Evolutionary conservation across 257 asterid species (phyloP).

Genomic region (Vinca minor): DNA sequence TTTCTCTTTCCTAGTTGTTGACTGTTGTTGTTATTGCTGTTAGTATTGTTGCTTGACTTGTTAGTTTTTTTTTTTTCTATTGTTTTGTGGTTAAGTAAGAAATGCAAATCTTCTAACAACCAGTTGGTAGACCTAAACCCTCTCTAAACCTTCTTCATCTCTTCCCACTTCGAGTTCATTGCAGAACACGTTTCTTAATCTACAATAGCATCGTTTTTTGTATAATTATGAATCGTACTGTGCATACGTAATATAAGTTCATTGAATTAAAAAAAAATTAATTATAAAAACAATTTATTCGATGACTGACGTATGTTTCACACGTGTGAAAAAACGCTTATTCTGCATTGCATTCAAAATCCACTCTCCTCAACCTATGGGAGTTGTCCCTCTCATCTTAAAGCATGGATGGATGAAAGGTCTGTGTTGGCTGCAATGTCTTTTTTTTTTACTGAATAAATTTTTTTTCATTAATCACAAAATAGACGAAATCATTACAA

Average conservation of each 20-base stretch:
- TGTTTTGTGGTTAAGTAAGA: constrained; percentile 79
- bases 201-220: too few relatives aligned
- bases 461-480: too few relatives aligned
- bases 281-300: too few relatives aligned
- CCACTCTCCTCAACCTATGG: constrained; percentile 14
- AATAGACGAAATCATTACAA: too few relatives aligned
- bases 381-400: constrained; percentile 19
- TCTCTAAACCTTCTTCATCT: constrained; percentile 44
- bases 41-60: constrained; percentile 44
- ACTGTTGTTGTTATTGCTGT: constrained; percentile 28
- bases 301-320: too few relatives aligned
- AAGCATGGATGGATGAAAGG: constrained; percentile 28
- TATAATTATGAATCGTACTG: too few relatives aligned
- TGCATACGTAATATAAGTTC: too few relatives aligned
- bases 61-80: constrained; percentile 31
- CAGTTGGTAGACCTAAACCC: constrained; percentile 92
- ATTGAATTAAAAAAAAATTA: too few relatives aligned
- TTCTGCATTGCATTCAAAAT: too few relatives aligned
- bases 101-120: constrained; percentile 89
- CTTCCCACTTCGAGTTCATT: constrained; percentile 5
- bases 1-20: constrained; percentile 24
- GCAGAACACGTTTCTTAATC: too few relatives aligned
- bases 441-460: too few relatives aligned
- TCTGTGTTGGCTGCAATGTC: constrained; percentile 28
- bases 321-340: too few relatives aligned